Evolutionary conservation across 2,329 filamentous ascomycete species (phyloP), one percentile per base, ranked within the genome.

Genomic region (Fusarium penzigii): DNA sequence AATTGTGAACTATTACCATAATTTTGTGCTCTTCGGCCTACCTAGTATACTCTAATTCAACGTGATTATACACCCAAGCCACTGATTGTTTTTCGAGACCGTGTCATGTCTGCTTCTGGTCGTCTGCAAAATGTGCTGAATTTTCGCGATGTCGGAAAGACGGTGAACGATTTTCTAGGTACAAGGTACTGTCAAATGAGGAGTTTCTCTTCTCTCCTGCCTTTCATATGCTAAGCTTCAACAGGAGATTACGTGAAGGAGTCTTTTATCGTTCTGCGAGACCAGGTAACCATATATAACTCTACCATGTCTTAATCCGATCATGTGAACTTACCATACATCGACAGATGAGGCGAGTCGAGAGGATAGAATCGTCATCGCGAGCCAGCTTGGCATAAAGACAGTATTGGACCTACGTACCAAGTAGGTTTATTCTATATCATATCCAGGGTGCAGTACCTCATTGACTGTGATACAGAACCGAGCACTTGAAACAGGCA

Each of bases 381-480:
- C 75, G 10, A 71, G 84, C 8, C 78, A 84, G 32, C 79, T 87
- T 60, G 78, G 81, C 17, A 82, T 96, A 57, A 82, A 79, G 59
- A 90, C 85, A 3, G 82, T 96, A 39, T 81, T 96, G 53, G 92
- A 96, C 73, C 75, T 96, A 11, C 83, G 92, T 50, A 90, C 90
- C 56, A 84, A 87, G 84, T 90, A 78, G 53, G 70, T 48, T 2
- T 17, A n/a, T 9, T 6, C 41, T 16, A 10, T 39, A 36, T n/a
- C 32, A 29, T 14, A 42, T 46, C 13, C 29, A 13, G 17, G 32
- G 38, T 20, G 46, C 43, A 34, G 34, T 29, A 17, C 8, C 39
- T 41, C 45, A 12, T 51, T 61, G 14, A 62, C 29, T 29, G 29
- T 7, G 29, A 9, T 13, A 5, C 42, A 89, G 86, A 60, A 90